Evolutionary conservation across 306 rosid species (phyloP).

Genomic region (Trifolium pratense): DNA sequence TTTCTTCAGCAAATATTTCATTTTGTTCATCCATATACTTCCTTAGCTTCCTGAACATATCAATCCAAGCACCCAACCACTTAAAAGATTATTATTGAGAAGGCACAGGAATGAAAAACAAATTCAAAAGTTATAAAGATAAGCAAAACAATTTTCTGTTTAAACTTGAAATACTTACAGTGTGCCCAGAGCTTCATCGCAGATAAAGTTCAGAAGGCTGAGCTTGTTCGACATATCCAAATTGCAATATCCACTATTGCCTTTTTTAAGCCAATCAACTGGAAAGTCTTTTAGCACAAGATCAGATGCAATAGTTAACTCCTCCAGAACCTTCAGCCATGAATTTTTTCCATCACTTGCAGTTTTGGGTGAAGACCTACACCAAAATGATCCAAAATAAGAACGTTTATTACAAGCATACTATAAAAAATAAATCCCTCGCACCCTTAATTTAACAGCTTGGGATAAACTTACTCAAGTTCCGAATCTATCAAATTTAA

Average conservation of each 20-base stretch:
- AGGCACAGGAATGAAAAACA: background rate
- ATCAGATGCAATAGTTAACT: slow-evolving; percentile 30
- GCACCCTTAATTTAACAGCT: too few relatives aligned
- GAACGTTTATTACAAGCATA: slow-evolving; percentile 8
- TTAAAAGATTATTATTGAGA: background rate
- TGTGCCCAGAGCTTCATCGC: slow-evolving; percentile 52
- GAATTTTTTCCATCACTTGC: slow-evolving; percentile 25
- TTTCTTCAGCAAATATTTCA: slow-evolving; percentile 23
- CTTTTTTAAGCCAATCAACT: slow-evolving; percentile 38
- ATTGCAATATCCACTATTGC: slow-evolving; percentile 30
- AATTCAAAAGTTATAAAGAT: background rate
- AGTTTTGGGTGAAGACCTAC: slow-evolving; percentile 40
- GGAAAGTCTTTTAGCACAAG: slow-evolving; percentile 35
- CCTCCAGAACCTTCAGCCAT: slow-evolving; percentile 45
- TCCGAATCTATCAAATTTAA: slow-evolving; percentile 47
- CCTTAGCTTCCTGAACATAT: slow-evolving; percentile 49
- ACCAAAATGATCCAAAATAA: background rate
- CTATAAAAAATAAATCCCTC: background rate
- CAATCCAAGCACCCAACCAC: background rate
- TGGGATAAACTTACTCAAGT: slow-evolving; percentile 29
- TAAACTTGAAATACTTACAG: slow-evolving; percentile 40
- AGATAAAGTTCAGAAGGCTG: slow-evolving; percentile 43
- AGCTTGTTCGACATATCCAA: slow-evolving; percentile 46
- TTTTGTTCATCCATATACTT: slow-evolving; percentile 40
- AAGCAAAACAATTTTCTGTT: background rate